Evolutionary conservation across 176 grass and related monocot species (phyloP).

Genomic region (Guadua angustifolia): DNA sequence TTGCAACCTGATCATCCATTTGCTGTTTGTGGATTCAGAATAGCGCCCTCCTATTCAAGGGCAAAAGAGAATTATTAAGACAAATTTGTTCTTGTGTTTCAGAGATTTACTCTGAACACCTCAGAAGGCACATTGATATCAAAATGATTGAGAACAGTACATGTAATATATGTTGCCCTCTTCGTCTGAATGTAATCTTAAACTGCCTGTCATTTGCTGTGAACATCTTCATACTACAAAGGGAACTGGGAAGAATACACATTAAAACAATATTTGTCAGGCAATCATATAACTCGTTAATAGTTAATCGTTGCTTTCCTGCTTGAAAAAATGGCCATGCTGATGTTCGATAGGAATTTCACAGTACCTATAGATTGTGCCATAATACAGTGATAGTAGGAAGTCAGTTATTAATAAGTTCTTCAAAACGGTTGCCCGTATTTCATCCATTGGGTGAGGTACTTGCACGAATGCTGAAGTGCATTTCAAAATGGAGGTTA

Average conservation of each 20-base stretch:
- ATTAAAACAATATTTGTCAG: not conserved
- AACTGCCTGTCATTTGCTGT: not conserved
- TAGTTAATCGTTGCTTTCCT: not conserved
- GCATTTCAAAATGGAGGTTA: not conserved
- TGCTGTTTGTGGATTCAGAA: slow-evolving; percentile 41
- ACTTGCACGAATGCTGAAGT: not conserved
- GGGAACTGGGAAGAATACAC: not conserved
- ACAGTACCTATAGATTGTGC: not conserved
- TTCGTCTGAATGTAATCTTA: not conserved
- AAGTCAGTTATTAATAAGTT: not conserved
- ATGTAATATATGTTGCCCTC: not conserved
- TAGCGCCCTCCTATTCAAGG: slow-evolving; percentile 56
- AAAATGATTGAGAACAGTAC: not conserved
- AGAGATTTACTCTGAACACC: slow-evolving; percentile 22
- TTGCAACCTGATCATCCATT: slow-evolving; percentile 39
- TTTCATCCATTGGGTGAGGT: not conserved
- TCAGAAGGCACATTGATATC: not conserved
- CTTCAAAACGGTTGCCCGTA: not conserved
- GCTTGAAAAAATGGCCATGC: too few relatives aligned
- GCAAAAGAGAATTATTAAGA: slow-evolving; percentile 47
- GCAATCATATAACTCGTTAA: not conserved
- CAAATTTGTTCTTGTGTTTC: not conserved
- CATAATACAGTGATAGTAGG: not conserved
- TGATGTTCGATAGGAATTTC: not conserved
- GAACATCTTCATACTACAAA: slow-evolving; percentile 30